Percentiles rank a stretch among this genome's conserved stretches.
These are phyloP conservation scores for Coix lacrymajobi DNA, from an alignment of 176 grass and related monocot genomes.

Conservation along the genomic window DNA sequence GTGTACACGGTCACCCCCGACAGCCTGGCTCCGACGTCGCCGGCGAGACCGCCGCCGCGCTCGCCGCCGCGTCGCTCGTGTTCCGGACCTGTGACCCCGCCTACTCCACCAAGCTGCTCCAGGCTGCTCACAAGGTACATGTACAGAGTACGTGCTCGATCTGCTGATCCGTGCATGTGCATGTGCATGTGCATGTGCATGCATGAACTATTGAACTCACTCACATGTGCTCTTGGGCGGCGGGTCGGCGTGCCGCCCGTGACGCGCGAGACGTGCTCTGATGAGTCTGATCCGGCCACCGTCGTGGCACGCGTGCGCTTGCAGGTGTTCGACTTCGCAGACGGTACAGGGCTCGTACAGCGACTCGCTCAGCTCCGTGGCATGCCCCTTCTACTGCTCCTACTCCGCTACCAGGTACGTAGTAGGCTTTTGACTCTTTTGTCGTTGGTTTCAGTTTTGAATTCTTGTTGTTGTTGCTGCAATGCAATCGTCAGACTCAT, in stretches of 20 bases:
- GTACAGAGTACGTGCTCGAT: no score
- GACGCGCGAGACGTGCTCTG: neutral
- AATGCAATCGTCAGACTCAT: neutral
- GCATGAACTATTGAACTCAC: neutral
- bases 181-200: no score
- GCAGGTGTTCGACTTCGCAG: constrained; percentile 70
- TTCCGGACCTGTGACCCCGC: neutral
- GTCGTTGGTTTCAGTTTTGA: neutral
- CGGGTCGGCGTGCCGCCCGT: neutral
- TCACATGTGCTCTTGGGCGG: no score
- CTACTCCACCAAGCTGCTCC: neutral
- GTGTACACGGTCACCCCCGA: constrained; percentile 66
- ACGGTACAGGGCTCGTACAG: constrained; percentile 64
- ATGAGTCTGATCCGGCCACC: neutral
- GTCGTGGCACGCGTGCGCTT: neutral
- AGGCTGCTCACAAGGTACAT: constrained; percentile 41
- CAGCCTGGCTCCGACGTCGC: constrained; percentile 60
- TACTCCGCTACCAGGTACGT: constrained; percentile 81
- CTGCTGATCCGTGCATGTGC: no score
- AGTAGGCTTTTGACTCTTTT: neutral
- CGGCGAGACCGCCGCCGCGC: constrained; percentile 64
- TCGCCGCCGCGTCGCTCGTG: constrained; percentile 50
- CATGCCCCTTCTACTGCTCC: constrained; percentile 69
- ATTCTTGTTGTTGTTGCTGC: no score
- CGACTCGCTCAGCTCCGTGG: constrained; percentile 62